Base-by-base conservation (phyloP, 495 filamentous ascomycete species). In the Parathielavia hyrcaniae region DNA sequence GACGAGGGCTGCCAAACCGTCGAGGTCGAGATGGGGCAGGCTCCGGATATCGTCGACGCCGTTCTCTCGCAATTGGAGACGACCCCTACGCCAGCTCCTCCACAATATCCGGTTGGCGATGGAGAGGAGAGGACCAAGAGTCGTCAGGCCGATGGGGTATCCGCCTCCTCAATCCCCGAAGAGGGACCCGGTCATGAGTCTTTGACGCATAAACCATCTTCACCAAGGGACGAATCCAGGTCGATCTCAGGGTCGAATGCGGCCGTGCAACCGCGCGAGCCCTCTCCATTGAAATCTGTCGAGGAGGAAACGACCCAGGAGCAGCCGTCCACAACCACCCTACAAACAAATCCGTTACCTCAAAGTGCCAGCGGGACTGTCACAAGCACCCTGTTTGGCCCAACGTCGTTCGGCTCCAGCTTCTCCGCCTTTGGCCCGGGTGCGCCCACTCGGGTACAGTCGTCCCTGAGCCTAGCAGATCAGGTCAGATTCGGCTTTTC, bases 1-100 rank as follows among this genome's bases (percentile, higher is more conserved):
- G 74, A 79, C 50, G 77, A 79, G 55, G 75, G 74, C 40, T 71
- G 69, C 52, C 79, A 81, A 60, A 78, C 77, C 5, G 63, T 69
- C 22, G 76, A 74, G 9, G 35, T 75, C 10, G 73, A 77, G 17
- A 63, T 71, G 34, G 53, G 55, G 17, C 45, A 61, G 10, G 53
- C 51, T 38, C 50, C 26, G 26, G 48, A 58, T 50, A 35, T 40
- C 13, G 43, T 16, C 19, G 35, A 45, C 2, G 4, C 23, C 6
- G 14, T 14, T 4, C 2, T 10, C 40, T 13, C 38, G n/a, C 40
- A 34, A 17, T 10, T 14, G 22, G 44, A 52, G 32, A 30, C 49
- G 17, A 43, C n/a, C 2, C 36, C 19, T 32, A 34, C 4, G 1
- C 44, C 20, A 4, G 35, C 36, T 35, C n/a, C 44, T 17, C 44